A percentile compares a stretch with the other conserved stretches of the same genome.
These are phyloP conservation scores for Phytopythium aichiense DNA, from an alignment of 352 stramenopile genomes.

Conservation along the genomic window DNA sequence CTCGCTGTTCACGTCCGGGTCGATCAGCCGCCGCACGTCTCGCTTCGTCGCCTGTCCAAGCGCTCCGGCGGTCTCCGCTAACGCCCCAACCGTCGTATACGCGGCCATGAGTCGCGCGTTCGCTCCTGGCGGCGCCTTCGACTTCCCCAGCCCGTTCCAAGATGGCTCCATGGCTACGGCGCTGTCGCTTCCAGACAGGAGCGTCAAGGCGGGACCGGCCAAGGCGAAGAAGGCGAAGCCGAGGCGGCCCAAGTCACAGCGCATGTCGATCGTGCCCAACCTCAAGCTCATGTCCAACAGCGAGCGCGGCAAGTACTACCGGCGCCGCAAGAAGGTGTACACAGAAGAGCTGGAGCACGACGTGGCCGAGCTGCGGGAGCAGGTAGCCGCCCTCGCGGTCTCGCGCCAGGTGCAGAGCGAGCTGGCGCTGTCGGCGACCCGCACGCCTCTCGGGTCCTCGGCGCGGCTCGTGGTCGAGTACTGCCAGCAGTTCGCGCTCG, in stretches of 20 bases:
- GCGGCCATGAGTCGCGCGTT: no score
- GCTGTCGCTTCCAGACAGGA: neutral
- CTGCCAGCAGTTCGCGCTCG: conserved; percentile 41
- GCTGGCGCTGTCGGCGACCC: conserved; percentile 19
- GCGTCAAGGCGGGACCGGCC: no score
- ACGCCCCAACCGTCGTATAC: no score
- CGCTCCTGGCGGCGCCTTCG: no score
- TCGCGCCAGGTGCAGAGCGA: conserved; percentile 28
- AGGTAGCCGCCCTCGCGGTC: conserved; percentile 36
- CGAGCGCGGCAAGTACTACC: conserved; percentile 64
- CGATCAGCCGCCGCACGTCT: no score
- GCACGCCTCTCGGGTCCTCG: conserved; percentile 20
- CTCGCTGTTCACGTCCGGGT: no score
- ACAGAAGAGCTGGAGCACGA: conserved; percentile 21
- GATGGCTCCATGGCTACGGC: no score
- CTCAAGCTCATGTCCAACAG: conserved; percentile 59
- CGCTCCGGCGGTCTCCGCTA: no score
- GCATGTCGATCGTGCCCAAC: conserved; percentile 17
- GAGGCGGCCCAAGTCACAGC: neutral
- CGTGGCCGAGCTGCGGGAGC: conserved; percentile 39
- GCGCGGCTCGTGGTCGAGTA: conserved; percentile 46
- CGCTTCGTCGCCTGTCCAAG: no score
- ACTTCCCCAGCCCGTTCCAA: no score
- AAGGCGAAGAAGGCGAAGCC: neutral
- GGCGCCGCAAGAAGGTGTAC: conserved; percentile 45